These are phyloP conservation scores for Fusarium abutilonis DNA, from an alignment of 2,329 filamentous ascomycete species.

Conservation along the genomic window DNA sequence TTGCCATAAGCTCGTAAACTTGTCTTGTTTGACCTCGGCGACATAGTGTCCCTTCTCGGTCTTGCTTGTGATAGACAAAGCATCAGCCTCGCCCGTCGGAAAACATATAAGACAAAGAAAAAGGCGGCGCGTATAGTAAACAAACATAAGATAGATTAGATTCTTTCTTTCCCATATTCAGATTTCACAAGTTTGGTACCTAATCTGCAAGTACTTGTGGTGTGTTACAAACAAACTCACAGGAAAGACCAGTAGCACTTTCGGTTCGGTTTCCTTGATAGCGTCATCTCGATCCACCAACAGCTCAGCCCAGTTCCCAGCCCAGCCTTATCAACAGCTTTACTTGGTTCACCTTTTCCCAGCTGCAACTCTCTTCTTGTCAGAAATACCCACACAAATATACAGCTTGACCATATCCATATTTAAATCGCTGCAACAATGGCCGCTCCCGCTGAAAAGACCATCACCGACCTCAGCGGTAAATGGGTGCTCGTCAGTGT, in stretches of 20 bases:
- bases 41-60: slow-evolving; percentile 16
- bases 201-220: slow-evolving; percentile 1
- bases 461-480: slow-evolving; percentile 73
- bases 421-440: slow-evolving; percentile 57
- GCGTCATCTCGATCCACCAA: slow-evolving; percentile 38
- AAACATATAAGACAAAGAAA: slow-evolving; percentile 5
- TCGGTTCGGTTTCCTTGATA: slow-evolving; percentile 16
- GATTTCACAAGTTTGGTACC: not conserved
- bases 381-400: not conserved
- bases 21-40: slow-evolving; percentile 28
- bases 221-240: not conserved
- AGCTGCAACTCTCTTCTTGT: slow-evolving; percentile 5
- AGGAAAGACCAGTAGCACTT: slow-evolving; percentile 9
- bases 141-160: not conserved
- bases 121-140: not conserved
- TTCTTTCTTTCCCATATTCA: not conserved
- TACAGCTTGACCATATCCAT: not conserved
- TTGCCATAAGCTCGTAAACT: slow-evolving; percentile 1
- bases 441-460: slow-evolving; percentile 76
- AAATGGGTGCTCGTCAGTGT: slow-evolving; percentile 73
- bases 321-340: slow-evolving; percentile 11
- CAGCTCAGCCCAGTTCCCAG: slow-evolving; percentile 7
- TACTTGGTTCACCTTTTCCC: not conserved
- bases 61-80: slow-evolving; percentile 33
- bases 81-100: not conserved